Evolutionary conservation across 2,329 filamentous ascomycete species (phyloP), one percentile per base, ranked within the genome.

Genomic region (Botrytis medusae): DNA sequence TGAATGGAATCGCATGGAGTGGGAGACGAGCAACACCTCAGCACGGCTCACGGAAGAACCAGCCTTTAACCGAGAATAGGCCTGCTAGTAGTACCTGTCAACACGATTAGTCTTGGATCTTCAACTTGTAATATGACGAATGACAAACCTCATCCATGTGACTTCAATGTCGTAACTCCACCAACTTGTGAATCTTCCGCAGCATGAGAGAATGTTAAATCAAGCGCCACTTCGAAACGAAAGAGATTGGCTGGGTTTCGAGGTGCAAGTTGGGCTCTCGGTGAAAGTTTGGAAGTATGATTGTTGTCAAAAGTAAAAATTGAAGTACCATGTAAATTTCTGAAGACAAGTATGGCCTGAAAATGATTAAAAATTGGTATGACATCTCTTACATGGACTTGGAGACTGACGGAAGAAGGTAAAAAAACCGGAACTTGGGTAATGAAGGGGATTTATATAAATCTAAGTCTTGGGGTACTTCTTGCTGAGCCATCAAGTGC

Each of bases 331-430:
- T 48, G 20, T 48, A 4, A 48, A 9, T 48, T 48, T 7, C 8
- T 48, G 9, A 2, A 4, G 10, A 25, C 9, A 48, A 25, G 0
- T 3, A 48, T 51, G 1, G 4, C 46, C 46, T 0, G 9, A 0
- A 10, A 51, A 51, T 2, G 1, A 4, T 25, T 1, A 22, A 14
- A 51, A 0, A 14, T 6, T 6, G 22, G 22, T 25, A 22, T 25
- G 22, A 4, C 22, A 25, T 51, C 25, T 25, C 46, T 25, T 14
- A 0, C 22, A 25, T 51, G 46, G 4, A 51, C 22, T 12, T 20
- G 1, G 4, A 48, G 8, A 2, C 22, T 48, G 8, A 48, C 22
- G 3, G 44, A 48, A 48, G 44, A 22, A 48, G 8, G 22, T n/a
- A 9, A 48, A 48, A 22, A 10, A 2, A 46, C 0, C 0, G 1